Conservation (phyloP, 257 asterid genomes). For the Schizonepeta tenuifolia region DNA sequence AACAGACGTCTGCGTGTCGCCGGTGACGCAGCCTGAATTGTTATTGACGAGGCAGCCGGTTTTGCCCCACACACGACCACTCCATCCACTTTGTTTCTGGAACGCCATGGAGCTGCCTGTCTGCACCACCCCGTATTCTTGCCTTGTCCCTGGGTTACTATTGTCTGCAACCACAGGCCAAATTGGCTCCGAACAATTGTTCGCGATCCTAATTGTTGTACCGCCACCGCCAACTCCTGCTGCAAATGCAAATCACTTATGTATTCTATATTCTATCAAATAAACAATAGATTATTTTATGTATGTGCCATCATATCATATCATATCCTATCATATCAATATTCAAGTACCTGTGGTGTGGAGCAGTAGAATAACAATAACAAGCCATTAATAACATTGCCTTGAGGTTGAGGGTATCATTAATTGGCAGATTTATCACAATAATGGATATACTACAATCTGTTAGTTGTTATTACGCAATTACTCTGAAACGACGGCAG, state of each 20-base stretch:
- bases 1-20: no score
- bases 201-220: slow-evolving; percentile 52
- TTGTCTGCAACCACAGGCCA: slow-evolving; percentile 61
- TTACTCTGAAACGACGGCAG: no score
- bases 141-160: slow-evolving; percentile 20
- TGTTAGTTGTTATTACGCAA: no score
- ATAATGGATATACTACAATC: no score
- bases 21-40: slow-evolving; percentile 44
- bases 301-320: no score
- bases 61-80: slow-evolving; percentile 70
- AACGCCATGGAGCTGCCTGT: slow-evolving; percentile 49
- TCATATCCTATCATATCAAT: no score
- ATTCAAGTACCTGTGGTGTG: slow-evolving; percentile 26
- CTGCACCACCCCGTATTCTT: slow-evolving; percentile 53
- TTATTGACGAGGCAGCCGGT: slow-evolving; percentile 64
- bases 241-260: no score
- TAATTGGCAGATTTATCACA: no score
- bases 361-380: slow-evolving; percentile 6
- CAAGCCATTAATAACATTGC: slow-evolving; percentile 22
- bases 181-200: slow-evolving; percentile 58
- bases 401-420: no score
- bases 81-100: slow-evolving; percentile 63
- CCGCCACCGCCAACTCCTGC: slow-evolving; percentile 40
- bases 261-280: no score
- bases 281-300: no score